Percentiles rank a stretch among this genome's conserved stretches.
phyloP scores from a whole-genome alignment of 352 stramenopile genomes.

The Aphanomyces cochlioides region DNA sequence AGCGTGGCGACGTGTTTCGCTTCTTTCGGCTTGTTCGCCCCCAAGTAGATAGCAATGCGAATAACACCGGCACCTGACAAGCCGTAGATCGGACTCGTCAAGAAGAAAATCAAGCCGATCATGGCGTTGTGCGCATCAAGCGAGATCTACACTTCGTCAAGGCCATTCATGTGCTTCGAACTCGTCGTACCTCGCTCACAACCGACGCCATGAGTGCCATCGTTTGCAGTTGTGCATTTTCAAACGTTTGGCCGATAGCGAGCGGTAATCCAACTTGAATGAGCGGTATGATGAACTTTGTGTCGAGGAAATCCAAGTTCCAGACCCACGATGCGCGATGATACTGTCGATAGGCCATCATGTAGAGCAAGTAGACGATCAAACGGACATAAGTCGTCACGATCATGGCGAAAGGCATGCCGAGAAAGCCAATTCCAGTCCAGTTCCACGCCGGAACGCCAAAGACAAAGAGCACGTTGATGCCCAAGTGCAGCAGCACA shows the following conservation, averaged over 20 bases:
- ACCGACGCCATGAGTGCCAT: slow-evolving; percentile 70
- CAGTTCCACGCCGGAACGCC: slow-evolving; percentile 42
- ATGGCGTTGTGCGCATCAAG: slow-evolving; percentile 77
- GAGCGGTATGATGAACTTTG: slow-evolving; percentile 43
- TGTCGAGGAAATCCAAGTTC: slow-evolving; percentile 49
- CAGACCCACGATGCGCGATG: slow-evolving; percentile 55
- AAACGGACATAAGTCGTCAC: slow-evolving; percentile 53
- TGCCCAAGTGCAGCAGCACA: slow-evolving; percentile 56
- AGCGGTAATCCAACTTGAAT: slow-evolving; percentile 53
- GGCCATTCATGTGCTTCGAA: background rate
- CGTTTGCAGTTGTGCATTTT: slow-evolving; percentile 74
- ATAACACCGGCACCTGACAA: slow-evolving; percentile 58
- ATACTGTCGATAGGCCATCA: slow-evolving; percentile 53
- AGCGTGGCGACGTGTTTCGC: slow-evolving; percentile 58
- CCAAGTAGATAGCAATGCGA: slow-evolving; percentile 62
- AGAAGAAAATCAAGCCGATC: slow-evolving; percentile 84
- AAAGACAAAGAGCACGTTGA: slow-evolving; percentile 65
- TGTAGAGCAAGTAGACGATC: slow-evolving; percentile 59
- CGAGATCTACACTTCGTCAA: slow-evolving; percentile 37
- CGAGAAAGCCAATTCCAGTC: slow-evolving; percentile 57
- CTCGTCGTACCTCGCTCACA: slow-evolving; percentile 44
- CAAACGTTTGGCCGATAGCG: slow-evolving; percentile 58
- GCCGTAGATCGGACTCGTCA: slow-evolving; percentile 69
- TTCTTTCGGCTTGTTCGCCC: slow-evolving; percentile 38
- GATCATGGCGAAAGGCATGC: slow-evolving; percentile 65